Evolutionary conservation across 1,284 basidiomycete species (phyloP).

Genomic region (Fomitopsis schrenkii): DNA sequence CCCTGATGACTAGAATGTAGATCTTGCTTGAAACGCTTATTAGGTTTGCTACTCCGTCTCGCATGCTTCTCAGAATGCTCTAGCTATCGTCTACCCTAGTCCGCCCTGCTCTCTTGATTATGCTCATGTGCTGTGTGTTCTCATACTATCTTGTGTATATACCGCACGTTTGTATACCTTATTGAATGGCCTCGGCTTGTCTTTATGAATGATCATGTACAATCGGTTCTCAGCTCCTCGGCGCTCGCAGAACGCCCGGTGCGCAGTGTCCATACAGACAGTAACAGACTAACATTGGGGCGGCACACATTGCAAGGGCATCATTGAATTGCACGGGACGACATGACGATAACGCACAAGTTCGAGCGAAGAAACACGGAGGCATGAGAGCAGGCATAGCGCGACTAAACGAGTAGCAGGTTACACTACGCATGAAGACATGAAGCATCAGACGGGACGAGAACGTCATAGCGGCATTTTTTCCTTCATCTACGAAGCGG

Average conservation of each 20-base stretch:
- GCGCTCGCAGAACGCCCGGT: no score
- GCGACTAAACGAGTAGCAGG: neutral
- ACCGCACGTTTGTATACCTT: neutral
- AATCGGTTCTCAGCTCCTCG: no score
- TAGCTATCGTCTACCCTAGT: slow-evolving; percentile 1
- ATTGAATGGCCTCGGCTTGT: neutral
- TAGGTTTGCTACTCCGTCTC: neutral
- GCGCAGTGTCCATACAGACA: neutral
- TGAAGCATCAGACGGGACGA: neutral
- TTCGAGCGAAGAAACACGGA: neutral
- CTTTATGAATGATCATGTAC: neutral
- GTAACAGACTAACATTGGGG: no score
- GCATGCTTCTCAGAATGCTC: neutral
- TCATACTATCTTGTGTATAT: neutral
- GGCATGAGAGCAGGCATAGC: neutral
- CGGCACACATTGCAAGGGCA: neutral
- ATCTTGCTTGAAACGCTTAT: neutral
- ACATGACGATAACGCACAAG: no score
- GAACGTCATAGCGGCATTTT: neutral
- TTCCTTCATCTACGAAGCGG: neutral
- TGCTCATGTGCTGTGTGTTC: neutral
- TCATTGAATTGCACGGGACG: no score
- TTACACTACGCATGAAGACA: neutral
- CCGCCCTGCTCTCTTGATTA: slow-evolving; percentile 2
- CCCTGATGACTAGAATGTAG: slow-evolving; percentile 5